A percentile compares a stretch with the other conserved stretches of the same genome.
These are phyloP conservation scores for Ascosphaera apis DNA, from an alignment of 2,329 filamentous ascomycete species.

Conservation along the genomic window DNA sequence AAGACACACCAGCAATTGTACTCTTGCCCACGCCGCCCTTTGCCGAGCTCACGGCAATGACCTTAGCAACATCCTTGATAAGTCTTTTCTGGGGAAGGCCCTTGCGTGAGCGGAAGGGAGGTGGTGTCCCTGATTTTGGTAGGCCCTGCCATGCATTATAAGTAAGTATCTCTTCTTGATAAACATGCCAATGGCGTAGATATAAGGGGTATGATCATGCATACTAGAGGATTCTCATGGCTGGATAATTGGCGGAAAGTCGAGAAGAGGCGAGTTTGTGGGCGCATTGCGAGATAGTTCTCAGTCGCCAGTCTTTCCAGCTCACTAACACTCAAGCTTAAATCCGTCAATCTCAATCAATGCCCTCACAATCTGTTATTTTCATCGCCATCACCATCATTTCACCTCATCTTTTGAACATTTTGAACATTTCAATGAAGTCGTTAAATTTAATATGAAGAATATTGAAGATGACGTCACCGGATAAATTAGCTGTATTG, in stretches of 20 bases:
- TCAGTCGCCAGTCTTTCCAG: too few species aligned
- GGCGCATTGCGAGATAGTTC: too few species aligned
- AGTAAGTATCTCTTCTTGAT: slow-evolving; percentile 1
- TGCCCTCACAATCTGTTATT: too few species aligned
- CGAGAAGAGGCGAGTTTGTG: slow-evolving; percentile 38
- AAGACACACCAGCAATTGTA: slow-evolving; percentile 50
- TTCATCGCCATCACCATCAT: too few species aligned
- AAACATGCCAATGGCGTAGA: slow-evolving; percentile 1
- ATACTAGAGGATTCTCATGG: slow-evolving; percentile 83
- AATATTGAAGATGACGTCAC: too few species aligned
- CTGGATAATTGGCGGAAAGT: slow-evolving; percentile 26
- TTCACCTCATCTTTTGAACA: too few species aligned
- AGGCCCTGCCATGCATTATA: slow-evolving; percentile 40
- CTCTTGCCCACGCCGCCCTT: slow-evolving; percentile 98
- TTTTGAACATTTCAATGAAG: too few species aligned
- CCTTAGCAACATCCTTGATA: slow-evolving; percentile 66
- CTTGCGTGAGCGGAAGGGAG: slow-evolving; percentile 48
- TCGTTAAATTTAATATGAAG: too few species aligned
- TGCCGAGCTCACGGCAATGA: slow-evolving; percentile 91
- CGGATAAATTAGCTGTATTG: too few species aligned
- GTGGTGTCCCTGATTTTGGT: slow-evolving; percentile 48
- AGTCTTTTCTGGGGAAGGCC: slow-evolving; percentile 59
- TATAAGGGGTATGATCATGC: slow-evolving; percentile 1
- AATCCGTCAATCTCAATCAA: too few species aligned
- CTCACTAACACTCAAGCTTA: too few species aligned